These are phyloP conservation scores for Globisporangium heterothallicum DNA, from an alignment of 352 stramenopile species.

Conservation along the genomic window DNA sequence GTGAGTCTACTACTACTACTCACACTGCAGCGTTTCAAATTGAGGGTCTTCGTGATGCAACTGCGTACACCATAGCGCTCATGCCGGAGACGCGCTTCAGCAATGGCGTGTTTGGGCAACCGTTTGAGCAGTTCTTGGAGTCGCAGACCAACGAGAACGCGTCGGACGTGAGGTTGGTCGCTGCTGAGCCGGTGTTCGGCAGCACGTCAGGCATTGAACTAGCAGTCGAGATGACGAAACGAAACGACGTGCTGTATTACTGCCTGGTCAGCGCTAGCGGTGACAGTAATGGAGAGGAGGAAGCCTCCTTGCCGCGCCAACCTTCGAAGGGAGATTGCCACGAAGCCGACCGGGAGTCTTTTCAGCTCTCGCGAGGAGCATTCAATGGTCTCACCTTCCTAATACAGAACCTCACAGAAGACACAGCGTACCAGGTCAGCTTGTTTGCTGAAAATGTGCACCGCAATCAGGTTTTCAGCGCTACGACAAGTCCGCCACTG, in stretches of 20 bases:
- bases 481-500: constrained; percentile 4
- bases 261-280: constrained; percentile 19
- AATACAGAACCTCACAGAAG: constrained; percentile 50
- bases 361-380: constrained; percentile 18
- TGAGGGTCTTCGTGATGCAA: constrained; percentile 34
- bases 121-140: constrained; percentile 41
- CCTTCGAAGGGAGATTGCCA: constrained; percentile 2
- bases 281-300: no score
- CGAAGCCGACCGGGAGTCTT: constrained; percentile 27
- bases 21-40: no score
- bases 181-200: constrained; percentile 24
- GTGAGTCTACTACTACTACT: no score
- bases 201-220: constrained; percentile 37
- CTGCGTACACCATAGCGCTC: constrained; percentile 46
- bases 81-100: constrained; percentile 62
- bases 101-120: constrained; percentile 48
- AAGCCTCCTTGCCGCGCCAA: no score
- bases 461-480: constrained; percentile 53
- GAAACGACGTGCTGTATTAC: constrained; percentile 44
- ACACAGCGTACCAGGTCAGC: constrained; percentile 33
- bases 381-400: constrained; percentile 29
- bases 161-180: constrained; percentile 35
- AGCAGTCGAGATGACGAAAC: constrained; percentile 48
- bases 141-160: constrained; percentile 61
- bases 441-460: constrained; percentile 51